These are phyloP conservation scores for Erodium maritimum DNA, from an alignment of 345 rosid species.

Conservation along the genomic window DNA sequence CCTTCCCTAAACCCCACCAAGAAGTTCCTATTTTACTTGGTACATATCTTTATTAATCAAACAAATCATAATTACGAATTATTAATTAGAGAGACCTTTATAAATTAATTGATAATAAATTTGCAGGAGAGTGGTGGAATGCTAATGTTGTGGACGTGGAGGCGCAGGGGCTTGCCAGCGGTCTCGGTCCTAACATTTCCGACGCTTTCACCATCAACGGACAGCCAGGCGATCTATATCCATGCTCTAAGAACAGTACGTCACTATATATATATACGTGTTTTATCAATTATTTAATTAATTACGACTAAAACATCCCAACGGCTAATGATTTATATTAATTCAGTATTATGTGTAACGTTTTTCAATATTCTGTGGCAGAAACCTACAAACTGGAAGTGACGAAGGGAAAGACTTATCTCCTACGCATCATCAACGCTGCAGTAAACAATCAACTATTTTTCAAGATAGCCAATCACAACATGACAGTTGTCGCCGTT, in stretches of 20 bases:
- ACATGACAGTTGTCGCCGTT: constrained; percentile 51
- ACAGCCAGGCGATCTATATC: constrained; percentile 61
- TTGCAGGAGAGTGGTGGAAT: constrained; percentile 86
- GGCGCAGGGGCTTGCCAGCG: constrained; percentile 34
- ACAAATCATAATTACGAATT: too few relatives aligned
- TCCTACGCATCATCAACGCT: constrained; percentile 79
- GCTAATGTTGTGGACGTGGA: constrained; percentile 43
- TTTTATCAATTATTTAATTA: too few relatives aligned
- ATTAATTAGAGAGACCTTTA: too few relatives aligned
- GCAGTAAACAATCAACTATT: constrained; percentile 76
- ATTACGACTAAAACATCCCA: too few relatives aligned
- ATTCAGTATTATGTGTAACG: too few relatives aligned
- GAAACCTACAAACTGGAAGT: constrained; percentile 47
- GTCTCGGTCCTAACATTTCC: constrained; percentile 42
- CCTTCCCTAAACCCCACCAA: constrained; percentile 53
- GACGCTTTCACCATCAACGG: constrained; percentile 85
- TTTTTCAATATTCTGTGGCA: too few relatives aligned
- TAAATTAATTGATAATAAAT: too few relatives aligned
- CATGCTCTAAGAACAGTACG: constrained; percentile 54
- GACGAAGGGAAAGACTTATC: constrained; percentile 55
- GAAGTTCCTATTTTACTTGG: constrained; percentile 66
- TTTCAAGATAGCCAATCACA: constrained; percentile 85
- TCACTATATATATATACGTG: background rate
- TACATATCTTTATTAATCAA: constrained; percentile 3
- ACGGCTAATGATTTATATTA: too few relatives aligned